Evolutionary conservation across 257 asterid species (phyloP), one percentile per base, ranked within the genome.

Genomic region (Fraxinus pennsylvanica): DNA sequence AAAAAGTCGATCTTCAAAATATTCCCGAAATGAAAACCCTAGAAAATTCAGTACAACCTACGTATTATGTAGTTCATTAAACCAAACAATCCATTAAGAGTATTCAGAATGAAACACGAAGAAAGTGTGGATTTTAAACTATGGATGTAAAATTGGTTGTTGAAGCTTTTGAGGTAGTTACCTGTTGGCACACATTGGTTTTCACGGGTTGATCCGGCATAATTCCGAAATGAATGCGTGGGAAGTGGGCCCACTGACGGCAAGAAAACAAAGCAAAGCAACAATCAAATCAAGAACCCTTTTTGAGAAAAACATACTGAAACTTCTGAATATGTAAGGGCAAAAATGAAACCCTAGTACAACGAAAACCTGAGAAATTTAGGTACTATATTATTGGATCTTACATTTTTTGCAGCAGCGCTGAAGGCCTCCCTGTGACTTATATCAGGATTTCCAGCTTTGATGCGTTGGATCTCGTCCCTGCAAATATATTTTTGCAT

Each of bases 401-500:
- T 87, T 87, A 95, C 99, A 90, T 95, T 95, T 89, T 95, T 95
- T 70, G 99, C 99, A 75, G 99, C 99, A 4, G 99, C 99, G 82
- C 99, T 95, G 90, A 95, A 95, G 75, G 99, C 99, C 85, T 95
- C 98, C 90, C 99, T 95, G 89, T 95, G 99, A 78, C 98, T 95
- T 22, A 95, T 95, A 90, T 95, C 99, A 83, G 99, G 99, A 90
- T 95, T 95, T 87, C 94, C 98, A 77, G 99, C 98, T 88, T 95
- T 95, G 91, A 95, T 95, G 79, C 99, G 98, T 88, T 95, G 99
- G 96, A 95, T 95, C 93, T 95, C 99, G 85, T 95, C 99, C 97
- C 98, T 95, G 88, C 83, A 83, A 80, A 63, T 63, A 68, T 41
- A 7, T 22, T 4, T 72, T 17, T 63, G n/a, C 69, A 27, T 21